A percentile compares a stretch with the other conserved stretches of the same genome.
These are phyloP conservation scores for Tetramitus jugosus DNA, from an alignment of 208 protist species.

Conservation along the genomic window DNA sequence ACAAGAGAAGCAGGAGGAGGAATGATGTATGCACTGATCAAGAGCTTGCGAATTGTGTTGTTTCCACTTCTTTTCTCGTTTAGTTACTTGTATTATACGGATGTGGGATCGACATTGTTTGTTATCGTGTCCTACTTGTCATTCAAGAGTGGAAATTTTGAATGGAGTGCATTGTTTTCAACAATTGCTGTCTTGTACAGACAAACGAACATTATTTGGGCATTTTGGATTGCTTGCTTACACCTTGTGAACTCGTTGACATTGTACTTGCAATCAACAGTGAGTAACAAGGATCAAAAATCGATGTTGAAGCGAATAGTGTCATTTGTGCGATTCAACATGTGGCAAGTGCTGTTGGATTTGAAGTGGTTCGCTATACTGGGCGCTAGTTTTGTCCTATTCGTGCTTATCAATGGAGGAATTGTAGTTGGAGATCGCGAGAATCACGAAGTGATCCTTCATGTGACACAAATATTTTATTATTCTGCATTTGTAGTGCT, in stretches of 20 bases:
- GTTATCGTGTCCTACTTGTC: slow-evolving; percentile 16
- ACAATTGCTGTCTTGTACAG: slow-evolving; percentile 26
- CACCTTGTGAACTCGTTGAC: too few relatives aligned
- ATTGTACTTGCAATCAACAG: too few relatives aligned
- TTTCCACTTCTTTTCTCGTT: slow-evolving; percentile 32
- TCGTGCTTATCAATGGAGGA: slow-evolving; percentile 24
- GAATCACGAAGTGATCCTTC: slow-evolving; percentile 29
- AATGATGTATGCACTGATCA: neutral
- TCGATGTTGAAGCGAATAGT: too few relatives aligned
- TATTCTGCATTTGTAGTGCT: slow-evolving; percentile 4
- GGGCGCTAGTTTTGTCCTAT: slow-evolving; percentile 24
- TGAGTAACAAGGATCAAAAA: too few relatives aligned
- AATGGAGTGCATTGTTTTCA: slow-evolving; percentile 15
- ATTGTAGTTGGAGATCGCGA: slow-evolving; percentile 34
- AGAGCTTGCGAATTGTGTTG: neutral
- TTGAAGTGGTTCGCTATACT: too few relatives aligned
- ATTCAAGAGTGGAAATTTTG: slow-evolving; percentile 1
- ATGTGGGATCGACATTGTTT: slow-evolving; percentile 29
- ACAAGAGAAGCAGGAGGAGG: too few relatives aligned
- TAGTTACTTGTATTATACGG: slow-evolving; percentile 35
- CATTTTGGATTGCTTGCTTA: slow-evolving; percentile 33
- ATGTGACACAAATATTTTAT: slow-evolving; percentile 33
- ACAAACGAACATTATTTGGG: slow-evolving; percentile 40
- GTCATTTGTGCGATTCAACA: too few relatives aligned
- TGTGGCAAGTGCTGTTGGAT: too few relatives aligned